A percentile compares a stretch with the other conserved stretches of the same genome.
Evolutionary conservation across 768 basidiomycete species (phyloP).

Genomic region (Favolaschia claudopus): DNA sequence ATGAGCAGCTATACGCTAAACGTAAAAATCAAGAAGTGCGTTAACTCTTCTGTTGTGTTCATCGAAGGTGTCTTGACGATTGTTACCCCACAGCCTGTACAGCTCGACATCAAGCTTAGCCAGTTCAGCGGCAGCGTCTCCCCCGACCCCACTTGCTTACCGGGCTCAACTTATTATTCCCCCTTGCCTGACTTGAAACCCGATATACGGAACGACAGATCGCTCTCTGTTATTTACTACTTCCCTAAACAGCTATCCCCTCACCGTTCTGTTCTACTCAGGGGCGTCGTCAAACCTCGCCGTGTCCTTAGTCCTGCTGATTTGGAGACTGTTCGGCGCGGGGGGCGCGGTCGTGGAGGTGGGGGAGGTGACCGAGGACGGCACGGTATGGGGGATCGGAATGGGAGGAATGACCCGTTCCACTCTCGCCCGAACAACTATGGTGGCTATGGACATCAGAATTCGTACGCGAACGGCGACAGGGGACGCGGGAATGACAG

Average conservation of each 20-base stretch:
- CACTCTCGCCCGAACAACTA: conserved; percentile 52
- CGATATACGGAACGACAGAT: conserved; percentile 88
- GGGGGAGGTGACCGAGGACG: conserved; percentile 52
- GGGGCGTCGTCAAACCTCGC: conserved; percentile 67
- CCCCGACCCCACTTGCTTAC: conserved; percentile 88
- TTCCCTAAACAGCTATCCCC: conserved; percentile 89
- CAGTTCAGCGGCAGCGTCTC: conserved; percentile 80
- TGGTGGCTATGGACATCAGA: conserved; percentile 43
- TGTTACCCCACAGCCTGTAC: conserved; percentile 64
- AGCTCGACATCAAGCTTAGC: conserved; percentile 72
- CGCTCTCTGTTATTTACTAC: conserved; percentile 86
- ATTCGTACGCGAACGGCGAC: too few relatives aligned
- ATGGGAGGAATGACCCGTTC: conserved; percentile 53
- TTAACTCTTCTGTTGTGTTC: conserved; percentile 1
- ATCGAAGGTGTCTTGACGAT: conserved; percentile 15
- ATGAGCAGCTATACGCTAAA: conserved; percentile 91
- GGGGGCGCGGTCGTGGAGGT: conserved; percentile 59
- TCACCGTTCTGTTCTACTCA: conserved; percentile 85
- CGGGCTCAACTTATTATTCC: conserved; percentile 88
- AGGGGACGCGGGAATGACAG: conserved; percentile 36
- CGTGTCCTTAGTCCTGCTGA: conserved; percentile 74
- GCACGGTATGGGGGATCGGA: conserved; percentile 43
- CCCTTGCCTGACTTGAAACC: conserved; percentile 69
- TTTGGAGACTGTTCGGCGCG: conserved; percentile 69
- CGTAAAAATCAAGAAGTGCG: conserved; percentile 80